Evolutionary conservation across 352 stramenopile genomes (phyloP), one percentile per base, ranked within the genome.

Genomic region (Pythium volutum): DNA sequence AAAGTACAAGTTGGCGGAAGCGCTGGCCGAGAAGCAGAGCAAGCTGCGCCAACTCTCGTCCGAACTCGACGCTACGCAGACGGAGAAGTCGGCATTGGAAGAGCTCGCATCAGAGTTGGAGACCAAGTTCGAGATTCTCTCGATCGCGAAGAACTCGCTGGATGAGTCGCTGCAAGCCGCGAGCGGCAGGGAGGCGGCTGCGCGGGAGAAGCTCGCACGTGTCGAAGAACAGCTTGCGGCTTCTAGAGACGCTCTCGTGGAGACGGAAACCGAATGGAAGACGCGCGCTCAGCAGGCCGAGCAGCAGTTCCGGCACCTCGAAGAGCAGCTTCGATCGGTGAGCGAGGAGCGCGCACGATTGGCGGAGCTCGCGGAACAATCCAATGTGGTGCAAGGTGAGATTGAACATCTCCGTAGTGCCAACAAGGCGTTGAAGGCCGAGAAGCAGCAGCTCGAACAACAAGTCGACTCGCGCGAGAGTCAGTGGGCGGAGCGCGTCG

Each of bases 401-500:
- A 45, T 51, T 10, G 43, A 77, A 39, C 55, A 79, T 34, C 45
- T 85, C 15, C 61, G 48, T 26, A 62, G 59, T 38, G 23, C 41
- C 5, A 45, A 52, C 20, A 7, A 62, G 20, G 42, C 57, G 43
- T 62, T 76, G 16, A 25, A 66, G 14, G 46, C 45, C 4, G 46
- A 70, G 9, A 66, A 81, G 51, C 72, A 83, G 25, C 61, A 74
- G 29, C 52, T 80, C 16, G 49, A 77, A 38, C 39, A 66, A n/a
- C 50, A 77, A 42, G 16, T 81, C 9, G 62, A 53, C 10, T 54
- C 65, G 18, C 64, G 11, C 16, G 76, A 75, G 7, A 38, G 55
- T 22, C 34, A 66, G 3, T 81, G 70, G 79, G 38, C 67, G 36
- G 54, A 74, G n/a, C 81, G 73, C 18, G 63, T 80, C 14, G 63